phyloP scores from a whole-genome alignment of 345 rosid species.

The Boechera retrofracta region DNA sequence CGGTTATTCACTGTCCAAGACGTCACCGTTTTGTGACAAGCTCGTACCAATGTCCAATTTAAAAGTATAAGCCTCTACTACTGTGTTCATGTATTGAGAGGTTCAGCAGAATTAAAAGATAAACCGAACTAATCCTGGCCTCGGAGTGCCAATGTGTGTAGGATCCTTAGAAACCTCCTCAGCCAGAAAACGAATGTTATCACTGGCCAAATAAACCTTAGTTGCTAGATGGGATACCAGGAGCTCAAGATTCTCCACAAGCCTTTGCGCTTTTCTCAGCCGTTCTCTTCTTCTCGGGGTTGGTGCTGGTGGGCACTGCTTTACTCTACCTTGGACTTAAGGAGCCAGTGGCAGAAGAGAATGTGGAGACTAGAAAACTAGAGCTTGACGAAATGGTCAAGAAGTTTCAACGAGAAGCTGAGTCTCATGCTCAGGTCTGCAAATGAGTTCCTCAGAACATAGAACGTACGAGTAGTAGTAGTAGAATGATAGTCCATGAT shows the following conservation, averaged over 20 bases:
- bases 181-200: too few species aligned
- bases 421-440: constrained; percentile 62
- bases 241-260: constrained; percentile 50
- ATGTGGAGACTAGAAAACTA: constrained; percentile 54
- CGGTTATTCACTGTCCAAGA: constrained; percentile 69
- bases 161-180: too few species aligned
- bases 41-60: too few species aligned
- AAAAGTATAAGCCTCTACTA: too few species aligned
- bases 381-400: constrained; percentile 67
- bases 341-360: constrained; percentile 53
- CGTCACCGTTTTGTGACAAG: too few species aligned
- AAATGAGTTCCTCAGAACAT: constrained; percentile 47
- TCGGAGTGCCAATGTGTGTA: too few species aligned
- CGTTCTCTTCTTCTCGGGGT: constrained; percentile 53
- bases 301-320: constrained; percentile 49
- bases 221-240: constrained; percentile 78
- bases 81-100: too few species aligned
- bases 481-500: constrained; percentile 47
- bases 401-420: constrained; percentile 67
- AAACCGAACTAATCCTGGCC: too few species aligned
- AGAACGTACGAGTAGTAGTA: constrained; percentile 44
- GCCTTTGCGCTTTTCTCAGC: constrained; percentile 58
- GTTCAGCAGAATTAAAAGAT: too few species aligned
- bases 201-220: too few species aligned
- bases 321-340: constrained; percentile 65